Percentiles rank a stretch among this genome's conserved stretches.
These are phyloP conservation scores for Tolypocladium endophyticum DNA, from an alignment of 2,329 filamentous ascomycete species.

Conservation along the genomic window DNA sequence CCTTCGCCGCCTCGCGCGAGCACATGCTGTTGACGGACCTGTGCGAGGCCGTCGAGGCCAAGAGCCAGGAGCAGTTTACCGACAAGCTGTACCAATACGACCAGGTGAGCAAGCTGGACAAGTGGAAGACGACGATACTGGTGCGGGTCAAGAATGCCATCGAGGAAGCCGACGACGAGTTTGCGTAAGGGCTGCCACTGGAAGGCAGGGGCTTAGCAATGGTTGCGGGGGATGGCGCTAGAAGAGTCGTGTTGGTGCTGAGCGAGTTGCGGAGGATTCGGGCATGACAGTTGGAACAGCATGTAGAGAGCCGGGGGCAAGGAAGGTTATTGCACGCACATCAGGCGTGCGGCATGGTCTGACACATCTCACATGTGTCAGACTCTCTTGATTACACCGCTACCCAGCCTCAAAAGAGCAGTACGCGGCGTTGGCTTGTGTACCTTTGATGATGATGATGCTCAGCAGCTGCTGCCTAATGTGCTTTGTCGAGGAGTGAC, in stretches of 20 bases:
- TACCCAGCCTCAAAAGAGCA: neutral
- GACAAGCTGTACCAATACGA: constrained; percentile 86
- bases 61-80: constrained; percentile 72
- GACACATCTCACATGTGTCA: neutral
- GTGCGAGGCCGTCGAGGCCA: constrained; percentile 60
- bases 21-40: constrained; percentile 72
- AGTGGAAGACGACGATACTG: constrained; percentile 89
- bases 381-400: neutral
- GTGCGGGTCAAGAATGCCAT: constrained; percentile 77
- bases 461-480: neutral
- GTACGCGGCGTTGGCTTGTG: neutral
- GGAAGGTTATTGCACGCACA: neutral
- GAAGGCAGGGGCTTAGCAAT: neutral
- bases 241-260: neutral
- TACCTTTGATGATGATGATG: neutral
- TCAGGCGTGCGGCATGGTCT: neutral
- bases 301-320: neutral
- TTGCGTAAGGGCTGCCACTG: constrained; percentile 20
- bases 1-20: constrained; percentile 70
- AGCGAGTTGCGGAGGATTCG: neutral
- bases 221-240: neutral
- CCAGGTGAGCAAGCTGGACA: constrained; percentile 86
- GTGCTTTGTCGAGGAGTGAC: neutral
- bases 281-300: neutral
- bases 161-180: constrained; percentile 42